A percentile compares a stretch with the other conserved stretches of the same genome.
These are phyloP conservation scores for Penicillium tannophilum DNA, from an alignment of 495 filamentous ascomycete genomes.

Conservation along the genomic window DNA sequence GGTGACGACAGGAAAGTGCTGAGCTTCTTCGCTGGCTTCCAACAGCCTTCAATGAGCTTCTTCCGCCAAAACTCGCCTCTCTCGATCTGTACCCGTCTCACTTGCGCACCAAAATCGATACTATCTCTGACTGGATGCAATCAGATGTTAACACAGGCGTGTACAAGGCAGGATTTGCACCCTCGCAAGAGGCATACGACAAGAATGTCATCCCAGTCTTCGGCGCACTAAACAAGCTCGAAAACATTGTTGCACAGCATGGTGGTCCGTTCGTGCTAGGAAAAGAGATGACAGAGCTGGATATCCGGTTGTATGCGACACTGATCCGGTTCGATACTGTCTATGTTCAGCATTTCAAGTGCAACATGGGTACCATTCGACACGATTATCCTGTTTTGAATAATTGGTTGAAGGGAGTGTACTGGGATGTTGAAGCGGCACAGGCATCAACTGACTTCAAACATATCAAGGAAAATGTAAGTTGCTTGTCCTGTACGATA, in stretches of 20 bases:
- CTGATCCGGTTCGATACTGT: constrained; percentile 52
- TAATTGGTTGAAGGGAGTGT: constrained; percentile 55
- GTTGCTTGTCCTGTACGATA: constrained; percentile 12
- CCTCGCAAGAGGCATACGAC: constrained; percentile 50
- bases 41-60: constrained; percentile 46
- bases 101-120: constrained; percentile 46
- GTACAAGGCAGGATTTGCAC: constrained; percentile 58
- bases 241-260: constrained; percentile 43
- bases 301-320: constrained; percentile 53
- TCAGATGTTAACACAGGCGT: constrained; percentile 52
- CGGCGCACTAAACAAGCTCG: constrained; percentile 53
- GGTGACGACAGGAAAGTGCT: constrained; percentile 42
- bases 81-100: constrained; percentile 50
- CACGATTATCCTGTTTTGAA: constrained; percentile 53
- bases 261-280: constrained; percentile 53
- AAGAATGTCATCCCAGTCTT: constrained; percentile 48
- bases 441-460: constrained; percentile 57
- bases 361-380: constrained; percentile 55
- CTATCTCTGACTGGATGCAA: constrained; percentile 47
- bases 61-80: constrained; percentile 29
- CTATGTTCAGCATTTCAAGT: constrained; percentile 62
- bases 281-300: constrained; percentile 49
- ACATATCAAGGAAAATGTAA: constrained; percentile 61
- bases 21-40: constrained; percentile 56
- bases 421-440: constrained; percentile 52